Base-by-base conservation (phyloP, 228 moss, liverwort and hornwort species). In the Sphagnum magellanicum region DNA sequence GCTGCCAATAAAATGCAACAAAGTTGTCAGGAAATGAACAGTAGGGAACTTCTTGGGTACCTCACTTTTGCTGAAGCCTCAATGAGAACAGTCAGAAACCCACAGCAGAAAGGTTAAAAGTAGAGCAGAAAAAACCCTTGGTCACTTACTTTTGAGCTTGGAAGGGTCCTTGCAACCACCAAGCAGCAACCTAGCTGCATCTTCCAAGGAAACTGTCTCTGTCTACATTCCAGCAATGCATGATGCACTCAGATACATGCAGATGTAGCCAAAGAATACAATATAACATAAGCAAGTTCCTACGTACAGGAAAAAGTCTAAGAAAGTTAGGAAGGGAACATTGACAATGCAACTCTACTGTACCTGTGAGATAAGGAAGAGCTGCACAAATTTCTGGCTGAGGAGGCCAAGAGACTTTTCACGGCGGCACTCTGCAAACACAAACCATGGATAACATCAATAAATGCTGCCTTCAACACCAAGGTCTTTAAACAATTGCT, bases 321-420 rank as follows among this genome's bases (percentile, higher is more conserved):
- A 32, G 32, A 32, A 32, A 32, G 32, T 32, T 32, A 32, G 3
- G 32, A 32, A 32, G 32, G 32, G 32, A 32, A 3, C 32, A 32
- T 32, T 32, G 32, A 32, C 32, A 32, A 32, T 32, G 32, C 32
- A 32, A 32, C 32, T 3, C 32, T 32, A 32, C 32, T 55, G 58
- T 75, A 92, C 96, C 93, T 92, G 79, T 32, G 97, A 98, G 50
- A 91, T 88, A 51, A 98, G 82, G 72, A 98, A 98, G 0, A 98
- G 88, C 65, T 98, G 97, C 50, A 98, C 93, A 72, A 98, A 98
- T 73, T 98, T 98, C 67, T 92, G 93, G 71, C 93, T 93, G 8
- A 98, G 82, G 52, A 93, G 87, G 11, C 97, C 97, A 65, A 98
- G 67, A 63, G 93, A 98, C 72, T 98, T 98, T 75, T 98, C 91